phyloP scores from a whole-genome alignment of 108 stramenopile genomes.

The Cyclotella sp. region DNA sequence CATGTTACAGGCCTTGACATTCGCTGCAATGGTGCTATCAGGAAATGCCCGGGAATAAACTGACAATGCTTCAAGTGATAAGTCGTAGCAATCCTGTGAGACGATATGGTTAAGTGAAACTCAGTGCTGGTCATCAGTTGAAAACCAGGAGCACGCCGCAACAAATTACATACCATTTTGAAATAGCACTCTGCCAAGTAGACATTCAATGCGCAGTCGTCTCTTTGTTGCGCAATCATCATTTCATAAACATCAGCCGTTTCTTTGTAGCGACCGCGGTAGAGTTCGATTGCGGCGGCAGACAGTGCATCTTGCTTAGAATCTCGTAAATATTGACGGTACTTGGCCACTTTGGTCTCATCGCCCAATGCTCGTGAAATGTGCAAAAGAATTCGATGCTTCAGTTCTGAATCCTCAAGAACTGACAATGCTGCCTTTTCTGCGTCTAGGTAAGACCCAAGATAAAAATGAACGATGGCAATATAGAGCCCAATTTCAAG shows the following conservation, averaged over 20 bases:
- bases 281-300: conserved; percentile 84
- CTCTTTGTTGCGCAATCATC: conserved; percentile 72
- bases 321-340: conserved; percentile 75
- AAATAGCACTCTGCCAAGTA: conserved; percentile 92
- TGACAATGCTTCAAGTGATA: conserved; percentile 79
- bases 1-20: conserved; percentile 88
- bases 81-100: conserved; percentile 73
- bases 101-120: background rate
- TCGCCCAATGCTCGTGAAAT: conserved; percentile 67
- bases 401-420: conserved; percentile 56
- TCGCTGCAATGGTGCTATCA: conserved; percentile 72
- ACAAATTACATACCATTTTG: conserved; percentile 58
- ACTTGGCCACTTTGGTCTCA: conserved; percentile 76
- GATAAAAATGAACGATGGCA: conserved; percentile 73
- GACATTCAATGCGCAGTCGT: conserved; percentile 84
- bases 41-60: conserved; percentile 65
- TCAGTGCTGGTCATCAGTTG: background rate
- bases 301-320: conserved; percentile 83
- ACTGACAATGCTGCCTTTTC: conserved; percentile 41
- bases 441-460: conserved; percentile 64
- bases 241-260: conserved; percentile 85
- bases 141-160: background rate
- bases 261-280: conserved; percentile 83
- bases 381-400: conserved; percentile 81
- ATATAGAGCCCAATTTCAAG: conserved; percentile 61